Base-by-base conservation (phyloP, 2,329 filamentous ascomycete species). In the Anisogramma anomala region DNA sequence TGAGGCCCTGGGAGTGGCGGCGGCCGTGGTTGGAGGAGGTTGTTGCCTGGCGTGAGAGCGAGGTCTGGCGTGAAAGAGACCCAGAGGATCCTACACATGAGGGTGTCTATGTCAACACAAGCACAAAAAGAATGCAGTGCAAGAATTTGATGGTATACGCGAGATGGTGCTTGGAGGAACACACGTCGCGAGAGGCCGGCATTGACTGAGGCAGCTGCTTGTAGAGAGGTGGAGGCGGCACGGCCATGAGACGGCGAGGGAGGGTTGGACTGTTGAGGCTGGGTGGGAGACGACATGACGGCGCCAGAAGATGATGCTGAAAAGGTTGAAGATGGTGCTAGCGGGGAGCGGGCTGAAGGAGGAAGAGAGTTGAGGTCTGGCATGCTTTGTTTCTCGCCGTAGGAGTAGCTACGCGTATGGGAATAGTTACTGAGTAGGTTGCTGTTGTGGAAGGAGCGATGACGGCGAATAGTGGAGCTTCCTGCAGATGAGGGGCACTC, bases 201-300 rank as follows among this genome's bases (percentile, higher is more conserved):
- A 57, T 89, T 89, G 60, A 88, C 73, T 32, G 82, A 79, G 6
- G 82, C 83, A 10, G 84, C 77, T 38, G 82, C 83, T 56, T 83
- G 82, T 8, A 91, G 69, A 11, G 82, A 86, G 47, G 74, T 71
- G 30, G 81, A 77, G 25, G 80, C 73, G 36, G 76, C 77, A 50
- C 80, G 70, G 27, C 33, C 46, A 13, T 77, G 73, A 33, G 78
- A 77, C 35, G 74, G 68, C 23, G 74, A 73, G 19, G 76, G 71
- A 18, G 74, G 74, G 45, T 44, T 39, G 9, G 72, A 66, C 50
- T 52, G 35, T 50, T 44, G 33, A 57, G 55, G 45, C 28, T 41
- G 33, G 18, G 39, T 45, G 33, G 50, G 54, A 25, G 54, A 47
- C 51, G 61, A 62, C 58, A 58, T 64, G 50, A 54, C 10, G 40